These are phyloP conservation scores for Trichoderma reesei DNA, from an alignment of 495 filamentous ascomycete genomes.

Conservation along the genomic window DNA sequence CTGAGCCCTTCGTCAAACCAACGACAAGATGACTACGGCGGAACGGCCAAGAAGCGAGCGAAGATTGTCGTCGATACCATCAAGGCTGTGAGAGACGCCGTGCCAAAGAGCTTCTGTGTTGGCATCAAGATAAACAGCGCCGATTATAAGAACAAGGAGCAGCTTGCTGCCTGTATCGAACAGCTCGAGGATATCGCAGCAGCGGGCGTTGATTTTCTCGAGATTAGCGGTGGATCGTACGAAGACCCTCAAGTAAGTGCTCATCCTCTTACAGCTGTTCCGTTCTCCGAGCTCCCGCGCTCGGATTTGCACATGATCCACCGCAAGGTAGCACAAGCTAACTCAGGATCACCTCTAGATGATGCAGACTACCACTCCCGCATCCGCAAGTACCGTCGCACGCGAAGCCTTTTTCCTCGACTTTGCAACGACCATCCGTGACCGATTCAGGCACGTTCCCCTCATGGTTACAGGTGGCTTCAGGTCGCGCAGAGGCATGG, in stretches of 20 bases:
- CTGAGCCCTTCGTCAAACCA: slow-evolving; percentile 49
- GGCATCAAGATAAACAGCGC: slow-evolving; percentile 56
- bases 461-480: slow-evolving; percentile 45
- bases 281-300: neutral
- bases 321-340: neutral
- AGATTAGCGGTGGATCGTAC: slow-evolving; percentile 51
- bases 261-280: neutral
- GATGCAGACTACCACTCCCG: slow-evolving; percentile 18
- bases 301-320: neutral
- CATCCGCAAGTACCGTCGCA: slow-evolving; percentile 31
- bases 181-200: slow-evolving; percentile 43
- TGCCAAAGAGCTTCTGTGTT: slow-evolving; percentile 41
- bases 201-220: slow-evolving; percentile 52
- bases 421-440: slow-evolving; percentile 40
- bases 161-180: slow-evolving; percentile 38
- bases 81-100: slow-evolving; percentile 42
- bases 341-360: neutral
- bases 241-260: slow-evolving; percentile 38
- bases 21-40: slow-evolving; percentile 56
- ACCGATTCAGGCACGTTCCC: slow-evolving; percentile 31
- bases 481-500: slow-evolving; percentile 44
- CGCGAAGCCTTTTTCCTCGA: slow-evolving; percentile 57
- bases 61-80: slow-evolving; percentile 49
- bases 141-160: slow-evolving; percentile 37
- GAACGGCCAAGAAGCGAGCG: slow-evolving; percentile 55